These are phyloP conservation scores for Phymatotrichopsis omnivora DNA, from an alignment of 2,329 filamentous ascomycete species.

Conservation along the genomic window DNA sequence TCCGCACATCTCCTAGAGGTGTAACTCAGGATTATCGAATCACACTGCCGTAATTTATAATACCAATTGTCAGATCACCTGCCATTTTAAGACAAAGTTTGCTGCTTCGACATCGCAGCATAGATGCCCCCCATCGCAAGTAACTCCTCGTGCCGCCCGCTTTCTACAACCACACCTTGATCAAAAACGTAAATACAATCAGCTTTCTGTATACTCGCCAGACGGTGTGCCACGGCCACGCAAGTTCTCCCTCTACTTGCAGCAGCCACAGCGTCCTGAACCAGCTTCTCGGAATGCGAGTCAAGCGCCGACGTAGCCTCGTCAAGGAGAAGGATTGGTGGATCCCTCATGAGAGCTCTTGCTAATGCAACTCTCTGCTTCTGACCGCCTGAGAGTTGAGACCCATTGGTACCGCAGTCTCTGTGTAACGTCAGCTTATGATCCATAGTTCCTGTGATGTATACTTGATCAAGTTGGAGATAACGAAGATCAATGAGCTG, in stretches of 20 bases:
- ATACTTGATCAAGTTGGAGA: no score
- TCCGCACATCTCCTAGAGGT: no score
- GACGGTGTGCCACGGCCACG: slow-evolving; percentile 46
- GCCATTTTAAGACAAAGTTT: no score
- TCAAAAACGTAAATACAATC: slow-evolving; percentile 51
- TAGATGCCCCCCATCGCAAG: slow-evolving; percentile 44
- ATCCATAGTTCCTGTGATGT: no score
- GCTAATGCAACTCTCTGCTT: slow-evolving; percentile 69
- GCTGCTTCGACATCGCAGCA: slow-evolving; percentile 44
- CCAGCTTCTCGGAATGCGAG: slow-evolving; percentile 82
- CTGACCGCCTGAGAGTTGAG: slow-evolving; percentile 71
- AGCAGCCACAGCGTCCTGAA: slow-evolving; percentile 58
- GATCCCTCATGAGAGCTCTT: slow-evolving; percentile 56
- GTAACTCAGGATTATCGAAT: no score
- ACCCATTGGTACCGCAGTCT: slow-evolving; percentile 68
- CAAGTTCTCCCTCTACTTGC: slow-evolving; percentile 24
- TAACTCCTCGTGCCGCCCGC: slow-evolving; percentile 46
- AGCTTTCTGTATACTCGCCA: slow-evolving; percentile 48
- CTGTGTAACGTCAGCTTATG: no score
- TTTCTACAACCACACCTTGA: slow-evolving; percentile 44
- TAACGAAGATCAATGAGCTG: slow-evolving; percentile 1
- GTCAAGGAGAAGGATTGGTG: slow-evolving; percentile 58
- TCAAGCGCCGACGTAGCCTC: slow-evolving; percentile 64
- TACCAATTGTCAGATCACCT: no score
- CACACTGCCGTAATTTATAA: no score